Base-by-base conservation (phyloP, 768 basidiomycete species). In the Lactarius tabidus region DNA sequence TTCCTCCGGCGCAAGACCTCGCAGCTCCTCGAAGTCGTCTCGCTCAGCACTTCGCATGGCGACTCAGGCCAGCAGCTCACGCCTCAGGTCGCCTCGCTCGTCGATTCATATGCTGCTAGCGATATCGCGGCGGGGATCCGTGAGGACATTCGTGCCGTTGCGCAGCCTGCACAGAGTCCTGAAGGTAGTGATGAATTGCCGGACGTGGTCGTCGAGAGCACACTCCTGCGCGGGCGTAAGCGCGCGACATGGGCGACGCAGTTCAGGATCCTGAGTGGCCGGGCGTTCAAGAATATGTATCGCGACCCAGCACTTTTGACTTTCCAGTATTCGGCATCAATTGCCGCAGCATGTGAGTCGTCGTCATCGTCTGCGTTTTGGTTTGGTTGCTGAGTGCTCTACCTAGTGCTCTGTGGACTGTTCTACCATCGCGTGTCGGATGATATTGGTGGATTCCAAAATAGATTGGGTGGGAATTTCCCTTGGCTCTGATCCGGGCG, bases 221-320 rank as follows among this genome's bases (percentile, higher is more conserved):
- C 81, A 58, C 71, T 91, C 64, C 74, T 94, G 72, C 76, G 88
- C 58, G 89, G 89, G 18, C 78, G 87, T 70, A 86, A 89, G 75
- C 83, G 93, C 62, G 97, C 96, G 8, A 89, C 84, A 67, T 94
- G 88, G 85, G 81, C 80, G 51, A 95, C 90, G 20, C 97, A 99
- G 78, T 98, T 99, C 72, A 84, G 85, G 74, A 95, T 98, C 63
- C 77, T 99, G 73, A 97, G 94, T 73, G 95, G 95, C 29, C 78
- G 97, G 63, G 95, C 96, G 26, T 98, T 99, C 82, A 98, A 98
- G 84, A 98, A 98, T 72, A 76, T 99, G 65, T 98, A 99, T 74
- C 82, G 96, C 29, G 94, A 99, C 72, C 96, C 96, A 0, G 89
- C 95, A 56, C 76, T 99, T 62, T 81, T 99, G 80, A 82, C 87